Conservation (phyloP, 805 yeast species). For the Saccharomycopsis capsularis region DNA sequence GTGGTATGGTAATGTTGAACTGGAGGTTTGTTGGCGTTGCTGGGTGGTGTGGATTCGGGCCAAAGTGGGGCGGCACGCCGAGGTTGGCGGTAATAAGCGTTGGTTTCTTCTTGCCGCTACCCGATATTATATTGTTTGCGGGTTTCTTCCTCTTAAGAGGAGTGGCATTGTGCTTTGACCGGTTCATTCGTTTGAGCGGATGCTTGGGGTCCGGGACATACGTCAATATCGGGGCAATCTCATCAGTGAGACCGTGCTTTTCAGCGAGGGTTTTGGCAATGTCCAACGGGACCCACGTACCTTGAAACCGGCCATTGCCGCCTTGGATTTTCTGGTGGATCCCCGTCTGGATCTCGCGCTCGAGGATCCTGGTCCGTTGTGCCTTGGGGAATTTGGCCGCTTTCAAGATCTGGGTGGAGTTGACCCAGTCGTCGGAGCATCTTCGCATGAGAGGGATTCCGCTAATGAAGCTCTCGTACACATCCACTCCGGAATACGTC, state of each 20-base stretch:
- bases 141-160: constrained; percentile 21
- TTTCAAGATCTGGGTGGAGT: constrained; percentile 75
- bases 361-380: constrained; percentile 67
- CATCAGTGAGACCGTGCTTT: constrained; percentile 43
- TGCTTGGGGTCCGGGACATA: constrained; percentile 44
- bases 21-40: background rate
- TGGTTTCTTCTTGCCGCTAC: constrained; percentile 10
- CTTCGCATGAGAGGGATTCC: constrained; percentile 86
- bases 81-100: constrained; percentile 25
- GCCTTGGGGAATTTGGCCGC: constrained; percentile 75
- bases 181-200: constrained; percentile 33
- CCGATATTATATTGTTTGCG: constrained; percentile 19
- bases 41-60: constrained; percentile 10
- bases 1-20: background rate
- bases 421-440: constrained; percentile 87
- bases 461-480: constrained; percentile 55
- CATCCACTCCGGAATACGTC: constrained; percentile 45
- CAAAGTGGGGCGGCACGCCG: constrained; percentile 3
- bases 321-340: constrained; percentile 75
- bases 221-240: constrained; percentile 44
- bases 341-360: constrained; percentile 64
- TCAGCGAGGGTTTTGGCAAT: constrained; percentile 55
- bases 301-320: constrained; percentile 80
- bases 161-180: constrained; percentile 16
- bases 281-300: constrained; percentile 75